These are phyloP conservation scores for Neurospora sp. DNA, from an alignment of 2,329 filamentous ascomycete genomes.

Conservation along the genomic window DNA sequence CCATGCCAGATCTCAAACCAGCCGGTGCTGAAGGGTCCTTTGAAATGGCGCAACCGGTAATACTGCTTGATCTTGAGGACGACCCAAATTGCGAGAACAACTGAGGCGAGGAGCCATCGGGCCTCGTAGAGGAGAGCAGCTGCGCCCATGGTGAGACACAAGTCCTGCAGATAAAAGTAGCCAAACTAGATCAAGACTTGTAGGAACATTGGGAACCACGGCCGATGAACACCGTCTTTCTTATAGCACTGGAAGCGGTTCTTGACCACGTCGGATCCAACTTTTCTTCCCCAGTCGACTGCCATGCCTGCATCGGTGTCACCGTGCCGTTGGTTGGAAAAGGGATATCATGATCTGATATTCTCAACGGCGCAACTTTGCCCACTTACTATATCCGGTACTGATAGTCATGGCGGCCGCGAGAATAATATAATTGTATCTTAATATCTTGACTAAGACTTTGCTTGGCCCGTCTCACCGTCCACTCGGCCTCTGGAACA, in stretches of 20 bases:
- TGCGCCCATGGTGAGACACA: neutral
- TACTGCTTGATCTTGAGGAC: neutral
- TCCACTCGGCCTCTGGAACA: neutral
- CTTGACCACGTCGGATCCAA: neutral
- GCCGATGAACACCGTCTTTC: neutral
- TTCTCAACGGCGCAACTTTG: neutral
- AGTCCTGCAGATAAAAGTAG: neutral
- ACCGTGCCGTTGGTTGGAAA: neutral
- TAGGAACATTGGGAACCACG: neutral
- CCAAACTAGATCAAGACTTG: neutral
- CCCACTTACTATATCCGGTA: neutral
- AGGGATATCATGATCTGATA: neutral
- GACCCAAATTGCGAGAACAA: neutral
- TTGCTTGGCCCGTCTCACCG: neutral
- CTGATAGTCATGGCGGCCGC: neutral
- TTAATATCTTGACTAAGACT: neutral
- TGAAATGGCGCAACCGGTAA: neutral
- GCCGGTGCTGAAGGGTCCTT: neutral
- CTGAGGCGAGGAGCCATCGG: neutral
- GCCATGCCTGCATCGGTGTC: neutral
- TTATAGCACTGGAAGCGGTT: neutral
- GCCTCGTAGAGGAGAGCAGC: neutral
- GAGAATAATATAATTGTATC: no score
- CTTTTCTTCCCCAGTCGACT: neutral
- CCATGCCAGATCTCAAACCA: neutral